Percentiles rank a stretch among this genome's conserved stretches.
These are phyloP conservation scores for Candida multigemmis DNA, from an alignment of 805 yeast genomes.

Conservation along the genomic window DNA sequence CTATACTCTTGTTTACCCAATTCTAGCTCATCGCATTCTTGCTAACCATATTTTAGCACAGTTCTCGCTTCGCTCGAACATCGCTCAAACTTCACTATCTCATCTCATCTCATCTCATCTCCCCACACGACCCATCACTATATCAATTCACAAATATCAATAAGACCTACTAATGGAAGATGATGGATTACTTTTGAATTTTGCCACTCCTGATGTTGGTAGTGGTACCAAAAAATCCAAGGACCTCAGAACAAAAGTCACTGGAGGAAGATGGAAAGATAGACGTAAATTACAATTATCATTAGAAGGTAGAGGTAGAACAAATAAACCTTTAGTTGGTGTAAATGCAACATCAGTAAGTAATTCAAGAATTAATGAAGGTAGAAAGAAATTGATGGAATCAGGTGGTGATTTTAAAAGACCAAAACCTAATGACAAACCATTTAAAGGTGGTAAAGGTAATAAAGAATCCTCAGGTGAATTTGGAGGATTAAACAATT, in stretches of 20 bases:
- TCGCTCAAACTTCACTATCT: not conserved
- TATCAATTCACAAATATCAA: not conserved
- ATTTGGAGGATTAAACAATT: constrained; percentile 45
- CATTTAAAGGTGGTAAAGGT: not conserved
- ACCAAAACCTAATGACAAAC: constrained; percentile 2
- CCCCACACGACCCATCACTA: constrained; percentile 1
- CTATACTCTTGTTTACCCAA: too few relatives aligned
- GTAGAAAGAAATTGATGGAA: constrained; percentile 3
- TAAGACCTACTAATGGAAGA: constrained; percentile 24
- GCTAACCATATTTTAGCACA: too few relatives aligned
- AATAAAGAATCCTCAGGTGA: constrained; percentile 48
- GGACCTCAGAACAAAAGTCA: constrained; percentile 26
- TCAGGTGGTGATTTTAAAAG: constrained; percentile 1
- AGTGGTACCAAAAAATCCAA: constrained; percentile 13
- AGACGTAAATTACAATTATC: constrained; percentile 54
- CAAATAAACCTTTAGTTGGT: constrained; percentile 14
- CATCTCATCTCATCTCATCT: constrained; percentile 5
- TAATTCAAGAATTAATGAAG: constrained; percentile 3
- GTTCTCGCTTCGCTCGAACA: not conserved
- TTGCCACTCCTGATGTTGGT: constrained; percentile 36
- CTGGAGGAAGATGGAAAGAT: constrained; percentile 80
- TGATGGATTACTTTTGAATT: constrained; percentile 71
- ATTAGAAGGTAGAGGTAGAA: constrained; percentile 34
- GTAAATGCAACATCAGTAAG: constrained; percentile 19
- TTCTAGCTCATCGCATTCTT: too few relatives aligned